Evolutionary conservation across 805 yeast genomes (phyloP), one percentile per base, ranked within the genome.

Genomic region (Cyberlindnera saturnus): DNA sequence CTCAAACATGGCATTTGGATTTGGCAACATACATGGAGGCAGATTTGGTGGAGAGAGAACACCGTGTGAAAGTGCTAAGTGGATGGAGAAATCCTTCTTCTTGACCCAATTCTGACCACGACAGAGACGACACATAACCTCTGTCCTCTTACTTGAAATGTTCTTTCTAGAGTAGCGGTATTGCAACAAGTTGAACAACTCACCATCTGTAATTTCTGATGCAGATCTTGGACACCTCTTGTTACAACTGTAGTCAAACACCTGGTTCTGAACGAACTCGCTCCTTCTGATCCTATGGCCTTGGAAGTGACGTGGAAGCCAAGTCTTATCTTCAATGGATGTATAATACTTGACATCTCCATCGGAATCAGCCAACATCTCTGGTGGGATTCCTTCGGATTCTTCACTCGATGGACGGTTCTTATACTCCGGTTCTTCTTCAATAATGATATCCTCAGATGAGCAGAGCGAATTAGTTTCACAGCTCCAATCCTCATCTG

Each of bases 51-150:
- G 41, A 8, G 34, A 38, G 8, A 49, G 39, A 15, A 57, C 41
- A n/a, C 62, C 62, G 47, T 57, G 62, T 1, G 57, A 49, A 16
- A 56, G 42, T 14, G 53, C 49, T 32, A 56, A 40, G 45, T 57
- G 62, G 4, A 45, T 41, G 3, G 41, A 34, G 33, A 45, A 50
- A 3, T 46, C 30, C 3, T 5, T 1, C 35, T 47, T 55, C 4
- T 35, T 28, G 6, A 56, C 29, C 62, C 62, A 56, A 34, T 56
- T 51, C 20, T 45, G 39, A 3, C 62, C 62, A 18, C 55, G 47
- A 37, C 62, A 57, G n/a, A 56, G 43, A 6, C 59, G 53, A 42
- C 62, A 57, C 31, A 57, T 37, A 18, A 49, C 43, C 18, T 56
- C 53, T 19, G 38, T 8, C 30, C 35, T 38, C 28, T 17, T 16